Conservation (phyloP, 192 early-diverging fungal genomes). For the Haplosporangium gracile region DNA sequence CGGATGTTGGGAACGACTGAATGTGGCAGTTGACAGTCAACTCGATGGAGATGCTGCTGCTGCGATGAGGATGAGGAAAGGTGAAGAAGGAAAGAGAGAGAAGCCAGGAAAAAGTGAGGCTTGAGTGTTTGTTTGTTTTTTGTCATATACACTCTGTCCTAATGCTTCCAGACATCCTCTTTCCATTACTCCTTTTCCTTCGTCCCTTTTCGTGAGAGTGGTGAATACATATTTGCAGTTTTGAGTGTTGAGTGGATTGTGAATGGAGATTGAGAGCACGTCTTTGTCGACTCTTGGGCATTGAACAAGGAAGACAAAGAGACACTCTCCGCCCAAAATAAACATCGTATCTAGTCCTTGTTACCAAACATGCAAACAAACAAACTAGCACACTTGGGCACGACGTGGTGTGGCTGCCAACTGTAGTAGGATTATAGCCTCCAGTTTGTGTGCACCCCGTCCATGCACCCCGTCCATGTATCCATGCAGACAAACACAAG, state of each 20-base stretch:
- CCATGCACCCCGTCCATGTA: neutral
- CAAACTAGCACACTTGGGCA: neutral
- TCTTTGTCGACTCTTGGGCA: neutral
- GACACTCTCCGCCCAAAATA: neutral
- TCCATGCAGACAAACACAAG: neutral
- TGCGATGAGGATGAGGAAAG: neutral
- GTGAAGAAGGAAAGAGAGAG: neutral
- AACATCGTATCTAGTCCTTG: neutral
- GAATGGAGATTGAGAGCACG: neutral
- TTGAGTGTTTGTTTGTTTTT: too few species aligned
- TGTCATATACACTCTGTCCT: too few species aligned
- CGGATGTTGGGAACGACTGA: slow-evolving; percentile 26
- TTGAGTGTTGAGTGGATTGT: neutral
- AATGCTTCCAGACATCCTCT: too few species aligned
- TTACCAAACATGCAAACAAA: neutral
- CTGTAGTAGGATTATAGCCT: too few species aligned
- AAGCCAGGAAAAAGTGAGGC: too few species aligned
- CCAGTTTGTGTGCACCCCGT: too few species aligned
- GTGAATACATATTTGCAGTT: neutral
- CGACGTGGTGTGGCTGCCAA: too few species aligned
- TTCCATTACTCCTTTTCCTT: neutral
- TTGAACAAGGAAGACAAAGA: neutral
- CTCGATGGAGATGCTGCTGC: neutral
- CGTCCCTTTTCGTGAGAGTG: neutral
- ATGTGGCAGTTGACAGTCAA: slow-evolving; percentile 1